Evolutionary conservation across 306 rosid genomes (phyloP), one percentile per base, ranked within the genome.

Genomic region (Gillenia trifoliata): DNA sequence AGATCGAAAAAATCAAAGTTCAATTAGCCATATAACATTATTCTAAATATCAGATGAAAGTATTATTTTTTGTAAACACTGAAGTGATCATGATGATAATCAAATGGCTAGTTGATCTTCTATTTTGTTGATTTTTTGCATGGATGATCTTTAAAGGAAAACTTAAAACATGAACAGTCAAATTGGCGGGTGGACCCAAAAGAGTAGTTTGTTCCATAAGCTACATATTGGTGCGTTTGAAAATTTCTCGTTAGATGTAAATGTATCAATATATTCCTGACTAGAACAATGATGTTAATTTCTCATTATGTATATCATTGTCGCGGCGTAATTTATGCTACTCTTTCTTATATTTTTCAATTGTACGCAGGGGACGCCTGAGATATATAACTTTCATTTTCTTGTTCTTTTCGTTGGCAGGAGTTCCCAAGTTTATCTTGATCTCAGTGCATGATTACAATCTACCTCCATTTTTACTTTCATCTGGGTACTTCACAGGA

Each of bases 381-480:
- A 33, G 41, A 28, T 64, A 64, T 70, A 36, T 30, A 60, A 8
- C 22, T 72, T 75, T 49, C 17, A 36, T 41, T 28, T 68, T 11
- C 54, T 49, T 64, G 61, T 69, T 19, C 20, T 41, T 74, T 64
- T 67, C 12, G 78, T 75, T 85, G 70, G 79, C 90, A 94, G 98
- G 97, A 75, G 77, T 88, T 78, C 96, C 98, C 80, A 94, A 91
- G 78, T 94, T 94, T 78, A 47, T 94, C 80, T 83, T 94, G 74
- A 87, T 94, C 84, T 91, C 98, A 43, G 97, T 94, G 81, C 96
- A 91, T 62, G 95, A 94, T 74, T 91, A 94, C 87, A 94, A 94
- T 80, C 73, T 94, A 20, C 98, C 98, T 2, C 63, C 90, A 57
- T 89, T 91, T 81, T 50, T 88, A 71, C 97, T 94, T 80, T 83